Evolutionary conservation across 2,329 filamentous ascomycete genomes (phyloP), one percentile per base, ranked within the genome.

Genomic region (Colletotrichum phormii): DNA sequence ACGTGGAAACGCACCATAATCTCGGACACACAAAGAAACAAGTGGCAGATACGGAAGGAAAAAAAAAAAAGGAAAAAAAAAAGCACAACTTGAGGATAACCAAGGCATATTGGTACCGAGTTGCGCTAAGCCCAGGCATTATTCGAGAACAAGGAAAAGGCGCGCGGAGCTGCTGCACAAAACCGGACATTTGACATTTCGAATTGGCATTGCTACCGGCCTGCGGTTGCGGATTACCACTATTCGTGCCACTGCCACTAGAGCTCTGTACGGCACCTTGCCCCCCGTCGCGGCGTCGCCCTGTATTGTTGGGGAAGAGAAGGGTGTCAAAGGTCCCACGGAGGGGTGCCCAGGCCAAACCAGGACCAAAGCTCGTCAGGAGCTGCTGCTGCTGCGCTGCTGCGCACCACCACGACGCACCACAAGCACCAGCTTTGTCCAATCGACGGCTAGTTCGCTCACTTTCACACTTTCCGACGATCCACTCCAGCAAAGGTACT

Each of bases 101-200:
- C 55, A 29, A n/a, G 12, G 64, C 58, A 63, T 22, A 51, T 26
- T 67, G 37, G 37, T 42, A 15, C 37, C 57, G 31, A 54, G 42
- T 26, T 35, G 66, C 35, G 63, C 26, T 31, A 18, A 8, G n/a
- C 18, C 22, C 63, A 51, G 15, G 22, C 22, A 54, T 24, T 29
- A 24, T n/a, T 58, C 62, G n/a, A 64, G 51, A 64, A 69, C 64
- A 61, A 71, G 49, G 57, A 26, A 66, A 29, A 67, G 46, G 64
- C 49, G 53, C 33, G 12, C 70, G 67, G 53, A 42, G 42, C n/a
- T 33, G 35, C 53, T 72, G 69, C 69, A 64, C 58, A 63, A 64
- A 68, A 59, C 58, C 64, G 64, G 67, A 53, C 61, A 70, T 70
- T 65, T 62, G 35, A 12, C 9, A 37, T 35, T 13, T 26, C 35